These are phyloP conservation scores for Botrytis deweyae DNA, from an alignment of 2,329 filamentous ascomycete species.

Conservation along the genomic window DNA sequence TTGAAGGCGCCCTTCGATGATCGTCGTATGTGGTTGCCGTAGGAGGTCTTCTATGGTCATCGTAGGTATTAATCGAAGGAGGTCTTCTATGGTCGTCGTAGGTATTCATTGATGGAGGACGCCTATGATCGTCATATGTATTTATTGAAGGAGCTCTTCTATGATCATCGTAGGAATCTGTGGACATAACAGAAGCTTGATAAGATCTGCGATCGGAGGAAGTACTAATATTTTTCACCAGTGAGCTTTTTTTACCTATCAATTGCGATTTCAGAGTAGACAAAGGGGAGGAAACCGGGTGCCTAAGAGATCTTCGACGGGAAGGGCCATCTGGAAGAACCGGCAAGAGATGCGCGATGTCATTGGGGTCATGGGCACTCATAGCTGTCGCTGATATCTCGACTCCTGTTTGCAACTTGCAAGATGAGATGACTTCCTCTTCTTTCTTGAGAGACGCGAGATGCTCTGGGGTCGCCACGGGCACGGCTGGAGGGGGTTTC, in stretches of 20 bases:
- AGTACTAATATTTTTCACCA: conserved; percentile 32
- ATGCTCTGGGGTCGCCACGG: conserved; percentile 42
- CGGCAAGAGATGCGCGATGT: conserved; percentile 47
- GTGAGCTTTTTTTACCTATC: conserved; percentile 34
- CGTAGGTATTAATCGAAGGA: not conserved
- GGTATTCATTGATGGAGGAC: not conserved
- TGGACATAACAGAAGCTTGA: conserved; percentile 47
- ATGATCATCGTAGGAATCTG: conserved; percentile 41
- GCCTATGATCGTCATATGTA: conserved; percentile 7
- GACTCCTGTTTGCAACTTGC: conserved; percentile 40
- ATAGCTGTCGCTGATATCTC: conserved; percentile 3
- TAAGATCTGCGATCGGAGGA: conserved; percentile 46
- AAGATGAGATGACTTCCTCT: conserved; percentile 41
- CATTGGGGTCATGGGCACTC: conserved; percentile 30
- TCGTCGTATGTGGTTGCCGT: conserved; percentile 41
- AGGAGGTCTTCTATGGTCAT: conserved; percentile 39
- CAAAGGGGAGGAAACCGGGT: conserved; percentile 41
- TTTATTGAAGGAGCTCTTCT: conserved; percentile 8
- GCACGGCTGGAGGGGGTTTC: conserved; percentile 30
- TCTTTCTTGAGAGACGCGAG: conserved; percentile 41
- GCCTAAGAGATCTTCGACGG: conserved; percentile 41
- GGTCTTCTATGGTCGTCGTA: conserved; percentile 9
- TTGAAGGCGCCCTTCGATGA: conserved; percentile 45
- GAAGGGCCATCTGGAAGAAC: conserved; percentile 53
- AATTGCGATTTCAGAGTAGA: conserved; percentile 26